Base-by-base conservation (phyloP, 2,329 filamentous ascomycete species). In the Penicillium sp. region DNA sequence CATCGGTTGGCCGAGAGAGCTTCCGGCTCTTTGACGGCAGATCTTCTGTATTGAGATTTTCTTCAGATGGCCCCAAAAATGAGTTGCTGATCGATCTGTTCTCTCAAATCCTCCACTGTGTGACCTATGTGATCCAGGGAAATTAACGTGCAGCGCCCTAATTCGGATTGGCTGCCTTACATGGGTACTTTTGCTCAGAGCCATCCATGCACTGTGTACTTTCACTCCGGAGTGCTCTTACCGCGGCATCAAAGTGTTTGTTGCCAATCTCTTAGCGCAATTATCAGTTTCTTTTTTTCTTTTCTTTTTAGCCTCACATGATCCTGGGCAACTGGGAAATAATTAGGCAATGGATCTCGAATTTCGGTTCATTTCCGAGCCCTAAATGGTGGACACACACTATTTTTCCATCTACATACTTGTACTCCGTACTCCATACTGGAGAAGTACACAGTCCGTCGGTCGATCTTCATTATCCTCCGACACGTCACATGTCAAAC, bases 1-100 rank as follows among this genome's bases (percentile, higher is more conserved):
- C 47, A 39, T 43, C 43, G 43, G 29, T 40, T 58, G 52, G 58
- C 51, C 50, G 40, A 61, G 57, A 52, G 56, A 60, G 57, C 55
- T 58, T 27, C 57, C 58, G 52, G 47, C 55, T 61, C 29, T 44
- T 16, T 34, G 49, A 51, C 32, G 29, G n/a, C 29, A 22, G 47
- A 43, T 49, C 27, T 22, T 36, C 34, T 36, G 34, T 36, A 36
- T 36, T 11, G 29, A 13, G 46, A 40, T 22, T 44, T 43, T 40
- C 42, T 46, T 47, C 29, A 42, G 44, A 36, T 24, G 10, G 16
- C 13, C 27, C 16, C 18, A 24, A 34, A 43, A 49, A 21, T 49
- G 16, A 13, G 38, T 34, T 13, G 32, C 4, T 34, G 32, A 34
- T 34, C 32, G 32, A 11, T 13, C 7, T 13, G 7, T 13, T 34